Conservation (phyloP, 768 basidiomycete species). For the Tephrocybe rancida region DNA sequence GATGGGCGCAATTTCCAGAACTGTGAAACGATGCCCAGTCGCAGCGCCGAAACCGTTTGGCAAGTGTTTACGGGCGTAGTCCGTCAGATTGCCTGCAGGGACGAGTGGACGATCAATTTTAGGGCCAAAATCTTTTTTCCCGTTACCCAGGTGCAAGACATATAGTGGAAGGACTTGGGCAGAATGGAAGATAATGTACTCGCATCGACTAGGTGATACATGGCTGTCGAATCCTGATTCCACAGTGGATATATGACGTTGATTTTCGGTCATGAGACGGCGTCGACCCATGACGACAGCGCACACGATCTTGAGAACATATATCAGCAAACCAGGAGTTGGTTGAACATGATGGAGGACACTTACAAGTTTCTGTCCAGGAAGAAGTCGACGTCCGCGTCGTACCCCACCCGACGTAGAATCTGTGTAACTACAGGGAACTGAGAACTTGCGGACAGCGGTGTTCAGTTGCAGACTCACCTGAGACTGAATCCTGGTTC, state of each 20-base stretch:
- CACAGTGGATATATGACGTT: background rate
- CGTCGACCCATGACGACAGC: slow-evolving; percentile 12
- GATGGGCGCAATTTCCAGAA: slow-evolving; percentile 8
- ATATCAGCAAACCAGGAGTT: background rate
- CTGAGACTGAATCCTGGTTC: slow-evolving; percentile 7
- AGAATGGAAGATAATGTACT: slow-evolving; percentile 15
- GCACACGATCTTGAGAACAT: slow-evolving; percentile 6
- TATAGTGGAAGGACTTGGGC: slow-evolving; percentile 11
- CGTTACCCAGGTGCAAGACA: slow-evolving; percentile 12
- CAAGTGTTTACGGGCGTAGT: slow-evolving; percentile 13
- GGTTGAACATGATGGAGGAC: background rate
- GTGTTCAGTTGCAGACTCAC: background rate
- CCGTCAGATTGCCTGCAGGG: slow-evolving; percentile 3
- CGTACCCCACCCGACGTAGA: background rate
- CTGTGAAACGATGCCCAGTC: slow-evolving; percentile 9
- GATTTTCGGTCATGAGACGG: background rate
- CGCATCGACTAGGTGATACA: slow-evolving; percentile 5
- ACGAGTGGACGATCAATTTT: background rate
- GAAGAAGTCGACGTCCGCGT: slow-evolving; percentile 6
- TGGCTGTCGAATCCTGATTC: slow-evolving; percentile 11
- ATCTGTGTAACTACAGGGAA: slow-evolving; percentile 6
- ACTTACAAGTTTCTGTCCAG: slow-evolving; percentile 15
- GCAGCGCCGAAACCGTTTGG: slow-evolving; percentile 12
- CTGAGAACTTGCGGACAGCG: background rate
- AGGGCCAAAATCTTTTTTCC: background rate